Evolutionary conservation across 2,329 filamentous ascomycete genomes (phyloP).

Genomic region (Coniochaeta sp.): DNA sequence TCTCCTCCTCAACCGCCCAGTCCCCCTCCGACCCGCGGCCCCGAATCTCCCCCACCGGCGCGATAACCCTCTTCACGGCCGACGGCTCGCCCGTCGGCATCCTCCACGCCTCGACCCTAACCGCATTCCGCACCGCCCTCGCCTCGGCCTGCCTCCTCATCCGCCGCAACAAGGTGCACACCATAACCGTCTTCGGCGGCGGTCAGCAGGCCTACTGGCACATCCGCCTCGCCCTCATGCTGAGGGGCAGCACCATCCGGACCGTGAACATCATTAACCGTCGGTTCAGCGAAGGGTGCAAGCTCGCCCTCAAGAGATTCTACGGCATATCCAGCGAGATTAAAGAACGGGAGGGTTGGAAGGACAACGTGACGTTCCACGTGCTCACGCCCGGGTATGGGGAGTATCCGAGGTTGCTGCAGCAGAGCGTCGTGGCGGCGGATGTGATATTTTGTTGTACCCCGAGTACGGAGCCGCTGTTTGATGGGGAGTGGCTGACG

Average conservation of each 20-base stretch:
- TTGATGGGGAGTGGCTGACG: conserved; percentile 66
- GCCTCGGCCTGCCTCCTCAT: conserved; percentile 60
- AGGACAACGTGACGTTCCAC: conserved; percentile 58
- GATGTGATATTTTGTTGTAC: conserved; percentile 89
- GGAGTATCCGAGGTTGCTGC: conserved; percentile 59
- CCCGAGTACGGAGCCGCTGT: conserved; percentile 66
- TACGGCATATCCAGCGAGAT: conserved; percentile 31
- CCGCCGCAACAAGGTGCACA: conserved; percentile 63
- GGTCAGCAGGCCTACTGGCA: conserved; percentile 95
- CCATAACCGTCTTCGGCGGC: conserved; percentile 76
- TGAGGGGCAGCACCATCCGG: conserved; percentile 64
- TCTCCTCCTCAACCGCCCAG: conserved; percentile 33
- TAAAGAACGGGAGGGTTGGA: conserved; percentile 55
- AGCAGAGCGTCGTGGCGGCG: conserved; percentile 62
- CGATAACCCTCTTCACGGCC: conserved; percentile 61
- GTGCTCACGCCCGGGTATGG: conserved; percentile 63
- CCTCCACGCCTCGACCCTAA: conserved; percentile 66
- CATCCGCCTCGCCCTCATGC: conserved; percentile 71
- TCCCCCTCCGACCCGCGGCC: conserved; percentile 22
- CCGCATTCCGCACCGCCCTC: conserved; percentile 74
- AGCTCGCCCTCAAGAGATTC: conserved; percentile 43
- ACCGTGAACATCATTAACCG: conserved; percentile 81
- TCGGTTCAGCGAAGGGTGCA: conserved; percentile 53
- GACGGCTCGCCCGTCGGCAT: conserved; percentile 59
- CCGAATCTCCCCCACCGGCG: conserved; percentile 49